These are phyloP conservation scores for Pythium coloratum DNA, from an alignment of 352 stramenopile species.

Conservation along the genomic window DNA sequence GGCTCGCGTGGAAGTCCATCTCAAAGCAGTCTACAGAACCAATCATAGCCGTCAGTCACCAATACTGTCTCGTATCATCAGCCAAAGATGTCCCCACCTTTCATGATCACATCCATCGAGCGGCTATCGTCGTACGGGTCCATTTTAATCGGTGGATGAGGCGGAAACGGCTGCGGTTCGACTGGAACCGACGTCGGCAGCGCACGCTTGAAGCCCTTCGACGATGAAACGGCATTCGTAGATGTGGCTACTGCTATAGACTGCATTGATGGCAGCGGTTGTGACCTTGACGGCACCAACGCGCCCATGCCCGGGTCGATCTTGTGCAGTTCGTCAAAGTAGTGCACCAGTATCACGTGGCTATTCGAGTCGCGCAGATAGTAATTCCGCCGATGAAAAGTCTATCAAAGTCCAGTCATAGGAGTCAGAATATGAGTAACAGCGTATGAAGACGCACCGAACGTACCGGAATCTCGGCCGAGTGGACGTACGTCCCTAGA, in stretches of 20 bases:
- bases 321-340: slow-evolving; percentile 82
- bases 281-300: slow-evolving; percentile 19
- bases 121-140: slow-evolving; percentile 20
- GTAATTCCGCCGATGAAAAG: slow-evolving; percentile 85
- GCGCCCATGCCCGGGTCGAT: slow-evolving; percentile 24
- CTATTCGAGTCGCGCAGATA: slow-evolving; percentile 65
- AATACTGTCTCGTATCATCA: no score
- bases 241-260: background rate
- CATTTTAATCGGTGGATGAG: slow-evolving; percentile 13
- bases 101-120: slow-evolving; percentile 55
- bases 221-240: background rate
- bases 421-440: background rate
- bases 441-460: background rate
- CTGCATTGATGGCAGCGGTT: slow-evolving; percentile 7
- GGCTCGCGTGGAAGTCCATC: slow-evolving; percentile 35
- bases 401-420: slow-evolving; percentile 33
- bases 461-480: slow-evolving; percentile 61
- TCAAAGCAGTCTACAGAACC: slow-evolving; percentile 50
- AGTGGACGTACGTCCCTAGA: slow-evolving; percentile 84
- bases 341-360: slow-evolving; percentile 82
- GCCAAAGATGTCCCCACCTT: slow-evolving; percentile 32
- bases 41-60: no score
- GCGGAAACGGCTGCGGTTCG: background rate
- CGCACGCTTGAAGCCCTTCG: slow-evolving; percentile 41
- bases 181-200: slow-evolving; percentile 22